phyloP scores from a whole-genome alignment of 257 asterid species.

The Dorcoceras hygrometricum region DNA sequence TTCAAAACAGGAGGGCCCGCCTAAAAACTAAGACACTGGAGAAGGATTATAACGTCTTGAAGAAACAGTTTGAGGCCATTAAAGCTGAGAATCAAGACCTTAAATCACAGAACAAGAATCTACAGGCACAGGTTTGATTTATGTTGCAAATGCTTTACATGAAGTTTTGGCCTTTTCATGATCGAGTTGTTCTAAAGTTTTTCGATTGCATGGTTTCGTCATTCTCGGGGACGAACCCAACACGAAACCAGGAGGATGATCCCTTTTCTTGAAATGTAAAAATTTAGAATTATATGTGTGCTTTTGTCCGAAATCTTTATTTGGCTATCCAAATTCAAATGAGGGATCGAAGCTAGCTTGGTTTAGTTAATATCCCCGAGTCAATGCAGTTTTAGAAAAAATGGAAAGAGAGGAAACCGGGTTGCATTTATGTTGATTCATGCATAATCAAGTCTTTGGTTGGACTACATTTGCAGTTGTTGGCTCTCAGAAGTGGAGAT shows the following conservation, averaged over 20 bases:
- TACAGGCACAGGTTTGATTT: conserved; percentile 55
- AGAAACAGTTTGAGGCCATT: conserved; percentile 59
- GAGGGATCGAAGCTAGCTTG: not conserved
- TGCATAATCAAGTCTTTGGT: not conserved
- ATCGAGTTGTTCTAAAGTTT: too few relatives aligned
- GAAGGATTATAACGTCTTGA: conserved; percentile 68
- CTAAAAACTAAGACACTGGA: conserved; percentile 86
- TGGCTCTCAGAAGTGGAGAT: conserved; percentile 47
- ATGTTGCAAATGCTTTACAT: not conserved
- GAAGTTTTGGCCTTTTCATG: not conserved
- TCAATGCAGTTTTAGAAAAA: too few relatives aligned
- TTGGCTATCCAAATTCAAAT: not conserved
- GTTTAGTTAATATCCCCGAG: too few relatives aligned
- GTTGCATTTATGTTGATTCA: not conserved
- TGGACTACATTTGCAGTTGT: conserved; percentile 39
- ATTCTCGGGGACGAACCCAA: not conserved
- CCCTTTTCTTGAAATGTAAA: not conserved
- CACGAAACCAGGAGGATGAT: not conserved
- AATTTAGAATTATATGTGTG: not conserved
- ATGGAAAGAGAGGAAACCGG: too few relatives aligned
- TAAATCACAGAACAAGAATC: conserved; percentile 64
- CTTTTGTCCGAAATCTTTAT: not conserved
- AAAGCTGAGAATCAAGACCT: conserved; percentile 70
- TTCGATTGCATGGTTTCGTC: not conserved
- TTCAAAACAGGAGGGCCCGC: conserved; percentile 85